Evolutionary conservation across 148 eudicot species (phyloP).

Genomic region (Amaranthus cruentus): DNA sequence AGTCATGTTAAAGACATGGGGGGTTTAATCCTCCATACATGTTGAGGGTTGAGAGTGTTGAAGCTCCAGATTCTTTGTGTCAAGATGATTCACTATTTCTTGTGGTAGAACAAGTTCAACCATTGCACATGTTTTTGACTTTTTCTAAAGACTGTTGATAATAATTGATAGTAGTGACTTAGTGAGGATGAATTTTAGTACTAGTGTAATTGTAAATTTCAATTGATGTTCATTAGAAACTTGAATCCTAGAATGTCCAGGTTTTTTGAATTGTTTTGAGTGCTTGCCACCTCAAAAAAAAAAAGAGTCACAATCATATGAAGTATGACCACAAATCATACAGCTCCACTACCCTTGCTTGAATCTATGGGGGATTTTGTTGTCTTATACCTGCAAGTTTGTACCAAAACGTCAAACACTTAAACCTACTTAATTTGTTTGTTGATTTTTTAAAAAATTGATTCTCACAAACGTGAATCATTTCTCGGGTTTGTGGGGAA

Average conservation of each 20-base stretch:
- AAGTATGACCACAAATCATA: not conserved
- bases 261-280: not conserved
- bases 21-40: too few species aligned
- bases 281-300: not conserved
- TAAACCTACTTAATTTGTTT: not conserved
- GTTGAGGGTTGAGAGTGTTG: too few species aligned
- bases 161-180: too few species aligned
- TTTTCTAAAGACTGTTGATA: too few species aligned
- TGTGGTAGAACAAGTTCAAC: too few species aligned
- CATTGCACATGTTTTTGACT: too few species aligned
- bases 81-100: too few species aligned
- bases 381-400: not conserved
- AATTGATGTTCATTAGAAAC: too few species aligned
- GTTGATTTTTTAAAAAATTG: not conserved
- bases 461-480: not conserved
- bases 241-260: not conserved
- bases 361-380: not conserved
- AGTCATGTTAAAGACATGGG: too few species aligned
- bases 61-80: too few species aligned
- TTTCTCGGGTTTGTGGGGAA: conserved; percentile 49
- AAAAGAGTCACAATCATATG: not conserved
- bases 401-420: not conserved
- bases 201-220: too few species aligned
- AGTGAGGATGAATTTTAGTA: too few species aligned
- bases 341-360: not conserved